Evolutionary conservation across 192 early-diverging fungal species (phyloP), one percentile per base, ranked within the genome.

Genomic region (Dispira simplex): DNA sequence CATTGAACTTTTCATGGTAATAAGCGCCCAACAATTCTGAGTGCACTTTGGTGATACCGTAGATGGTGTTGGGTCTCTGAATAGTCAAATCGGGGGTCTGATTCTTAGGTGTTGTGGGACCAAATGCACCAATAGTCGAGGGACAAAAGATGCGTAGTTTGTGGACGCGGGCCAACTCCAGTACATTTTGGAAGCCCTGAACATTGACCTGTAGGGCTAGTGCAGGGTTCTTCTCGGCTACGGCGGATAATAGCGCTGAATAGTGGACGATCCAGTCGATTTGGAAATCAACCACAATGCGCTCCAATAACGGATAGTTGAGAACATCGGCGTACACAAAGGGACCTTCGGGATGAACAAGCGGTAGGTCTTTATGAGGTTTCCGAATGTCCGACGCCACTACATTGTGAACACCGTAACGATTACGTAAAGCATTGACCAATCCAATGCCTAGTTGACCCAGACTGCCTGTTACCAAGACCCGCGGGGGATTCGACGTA

Each of bases 221-320:
- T 8, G 77, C 71, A 0, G 78, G 78, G 54, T 83, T 79, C 66
- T 77, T 77, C 59, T 85, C 83, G n/a, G 79, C 83, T 9, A 82
- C 83, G 11, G 83, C 83, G n/a, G 77, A 80, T 20, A 85, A 73
- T 26, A 85, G 63, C 28, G 83, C 83, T n/a, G 79, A 81, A 67
- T 81, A 80, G 52, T 85, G 81, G n/a, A 85, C 78, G 18, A 85
- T 63, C 83, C 81, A 83, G 70, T 79, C 80, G 70, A 85, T 80
- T 26, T 78, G 77, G 57, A 78, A 75, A 67, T 85, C 78, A 25
- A 83, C 83, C 25, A 81, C 75, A 18, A 85, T 77, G 46, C 78
- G 71, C 64, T 85, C 83, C n/a, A 85, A 70, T 32, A 79, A 68
- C 23, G 74, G 70, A 66, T 79, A 80, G 73, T 85, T 81, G 46